Evolutionary conservation across 148 eudicot species (phyloP).

Genomic region (Heliamphora exappendiculata): DNA sequence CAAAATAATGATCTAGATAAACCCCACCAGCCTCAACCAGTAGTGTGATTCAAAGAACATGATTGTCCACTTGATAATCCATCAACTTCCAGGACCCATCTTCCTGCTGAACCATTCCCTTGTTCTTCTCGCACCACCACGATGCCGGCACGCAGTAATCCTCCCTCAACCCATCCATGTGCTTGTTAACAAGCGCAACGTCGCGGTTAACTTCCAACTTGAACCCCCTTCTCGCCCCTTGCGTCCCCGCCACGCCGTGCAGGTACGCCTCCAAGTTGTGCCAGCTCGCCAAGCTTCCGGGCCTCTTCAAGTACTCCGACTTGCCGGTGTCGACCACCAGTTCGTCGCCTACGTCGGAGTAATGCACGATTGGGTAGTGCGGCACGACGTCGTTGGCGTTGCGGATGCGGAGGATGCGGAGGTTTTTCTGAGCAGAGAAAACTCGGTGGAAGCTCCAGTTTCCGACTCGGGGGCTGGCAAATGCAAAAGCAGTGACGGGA

Average conservation of each 20-base stretch:
- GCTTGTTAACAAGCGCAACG: conserved; percentile 49
- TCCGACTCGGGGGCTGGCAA: conserved; percentile 59
- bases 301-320: conserved; percentile 43
- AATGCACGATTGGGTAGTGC: conserved; percentile 41
- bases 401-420: conserved; percentile 27
- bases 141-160: conserved; percentile 40
- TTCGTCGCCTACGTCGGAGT: conserved; percentile 46
- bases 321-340: conserved; percentile 38
- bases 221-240: conserved; percentile 37
- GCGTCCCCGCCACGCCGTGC: conserved; percentile 69
- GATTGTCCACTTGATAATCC: conserved; percentile 48
- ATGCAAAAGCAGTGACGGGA: conserved; percentile 48
- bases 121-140: conserved; percentile 55
- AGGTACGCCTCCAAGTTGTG: conserved; percentile 62
- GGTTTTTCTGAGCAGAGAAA: conserved; percentile 16
- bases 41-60: conserved; percentile 16
- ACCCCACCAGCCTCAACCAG: too few relatives aligned
- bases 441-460: conserved; percentile 34
- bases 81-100: conserved; percentile 64
- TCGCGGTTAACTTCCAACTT: conserved; percentile 47
- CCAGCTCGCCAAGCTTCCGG: conserved; percentile 42
- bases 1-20: too few relatives aligned
- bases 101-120: conserved; percentile 63
- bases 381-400: conserved; percentile 43
- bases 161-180: conserved; percentile 35